Evolutionary conservation across 2,329 filamentous ascomycete genomes (phyloP), one percentile per base, ranked within the genome.

Genomic region (Ophiocordyceps robertsii): DNA sequence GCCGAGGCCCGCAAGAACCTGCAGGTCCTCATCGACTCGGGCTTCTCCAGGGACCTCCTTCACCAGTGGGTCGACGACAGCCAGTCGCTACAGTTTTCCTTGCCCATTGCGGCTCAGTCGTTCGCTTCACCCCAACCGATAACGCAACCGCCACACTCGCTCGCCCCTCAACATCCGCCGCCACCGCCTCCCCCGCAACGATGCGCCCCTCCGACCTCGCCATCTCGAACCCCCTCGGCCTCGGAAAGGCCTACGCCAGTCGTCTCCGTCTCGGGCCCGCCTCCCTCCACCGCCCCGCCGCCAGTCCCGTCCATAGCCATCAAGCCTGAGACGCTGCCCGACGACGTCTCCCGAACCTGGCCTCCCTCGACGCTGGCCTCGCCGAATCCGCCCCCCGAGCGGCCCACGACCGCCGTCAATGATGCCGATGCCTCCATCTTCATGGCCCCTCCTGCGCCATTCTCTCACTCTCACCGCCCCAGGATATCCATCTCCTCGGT

Each of bases 401-500:
- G 29, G 33, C 45, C 24, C 12, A 37, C 33, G 21, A 41, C 38
- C 35, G 37, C 14, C 14, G 37, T 49, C n/a, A 43, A 32, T 16
- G 44, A 49, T 14, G 40, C 47, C 37, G 56, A 53, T 5, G 41
- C 48, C 40, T 47, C 53, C 42, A 52, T 63, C 43, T 62, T 66
- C 41, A 47, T 62, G 24, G 55, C 58, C 12, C 59, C 61, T 6
- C 50, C 59, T 6, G 58, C 60, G n/a, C 56, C 61, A 1, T 65
- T 64, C 31, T 56, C 56, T 38, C 55, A 58, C 31, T 40, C 41
- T 27, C 64, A 65, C 50, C 63, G 64, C 30, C 62, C 65, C 30
- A 58, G 65, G 39, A 67, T 68, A 42, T 68, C 66, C n/a, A 60
- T 68, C 30, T 72, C 69, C 1, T 71, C 69, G 3, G 68, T 67